Base-by-base conservation (phyloP, 2,329 filamentous ascomycete species). In the Exophiala spinifera region DNA sequence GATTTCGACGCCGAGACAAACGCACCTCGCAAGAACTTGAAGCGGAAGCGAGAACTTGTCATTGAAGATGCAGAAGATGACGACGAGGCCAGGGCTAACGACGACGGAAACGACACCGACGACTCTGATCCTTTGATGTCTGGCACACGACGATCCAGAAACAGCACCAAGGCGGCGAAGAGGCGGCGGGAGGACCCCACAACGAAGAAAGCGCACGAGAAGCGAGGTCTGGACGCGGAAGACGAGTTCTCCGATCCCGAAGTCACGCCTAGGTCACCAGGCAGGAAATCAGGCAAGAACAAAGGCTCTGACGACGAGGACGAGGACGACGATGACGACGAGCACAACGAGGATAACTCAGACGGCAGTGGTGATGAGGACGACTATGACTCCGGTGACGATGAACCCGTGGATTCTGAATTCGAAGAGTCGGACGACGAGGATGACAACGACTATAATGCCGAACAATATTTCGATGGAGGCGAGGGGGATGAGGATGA, bases 381-480 rank as follows among this genome's bases (percentile, higher is more conserved):
- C 1, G 72, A 74, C 0, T 73, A 79, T 6, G 79, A 79, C 1
- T 69, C 71, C 13, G 69, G 70, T 4, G 74, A 78, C 17, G 77
- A 79, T 39, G 77, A 80, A 55, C 75, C 80, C 28, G 73, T 78
- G 5, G 81, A 84, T 49, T 79, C 82, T 53, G 79, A 82, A 50
- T 84, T 82, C 58, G 78, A 82, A 42, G 79, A 81, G 20, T 81
- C 83, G 42, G 82, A 82, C 11, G 79, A 82, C 51, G 77, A 78
- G 33, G 77, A 78, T 69, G 79, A 76, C 4, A 82, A 80, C 3
- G 82, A 85, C 64, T 85, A 86, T 63, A 81, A 85, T 61, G 83
- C 79, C 1, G 83, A 86, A 63, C 77, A 85, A 59, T 85, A 86
- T 71, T 83, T 83, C 63, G 79, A 82, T 58, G 80, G 76, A 51